Evolutionary conservation across 768 basidiomycete genomes (phyloP), one percentile per base, ranked within the genome.

Genomic region (Ramaria sp.): DNA sequence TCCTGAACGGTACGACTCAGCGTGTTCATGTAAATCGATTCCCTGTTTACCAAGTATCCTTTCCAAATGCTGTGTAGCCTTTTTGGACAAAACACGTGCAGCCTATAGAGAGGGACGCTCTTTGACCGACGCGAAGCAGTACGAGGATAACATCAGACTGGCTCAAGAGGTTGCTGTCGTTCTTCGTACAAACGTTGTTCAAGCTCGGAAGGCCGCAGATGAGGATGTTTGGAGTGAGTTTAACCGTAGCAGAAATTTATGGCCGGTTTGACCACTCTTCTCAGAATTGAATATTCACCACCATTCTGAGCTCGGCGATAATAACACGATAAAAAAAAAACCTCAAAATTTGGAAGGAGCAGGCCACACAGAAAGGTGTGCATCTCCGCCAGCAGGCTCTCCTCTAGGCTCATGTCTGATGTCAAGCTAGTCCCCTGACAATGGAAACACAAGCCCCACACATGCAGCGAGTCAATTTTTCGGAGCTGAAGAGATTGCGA

Each of bases 221-320:
- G 65, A 71, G 33, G 80, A 79, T 30, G 72, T 77, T 31, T 88
- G 82, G 78, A 79, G 85, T 87, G 66, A 60, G 79, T 65, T 10
- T 42, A 27, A 51, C 19, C 31, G 50, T 17, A 19, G 19, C 45
- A 17, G 41, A 20, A 34, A 20, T 12, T 42, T 37, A 5, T 49
- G 49, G 34, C 46, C 10, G 24, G 47, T 45, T 46, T 39, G 61
- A 34, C 34, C 37, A n/a, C 20, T 20, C 43, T n/a, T 4, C n/a
- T n/a, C 63, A 91, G 91, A 76, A 58, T 67, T 96, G 31, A 78
- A 79, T 41, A 74, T 95, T 46, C 91, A 84, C 3, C 71, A 82
- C 43, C 77, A 93, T 54, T 94, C 91, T 0, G 94, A 96, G 64
- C 73, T 95, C 7, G 94, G 92, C 5, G 82, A 84, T 54, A 96